These are phyloP conservation scores for Talinum fruticosum DNA, from an alignment of 148 eudicot genomes.

Conservation along the genomic window DNA sequence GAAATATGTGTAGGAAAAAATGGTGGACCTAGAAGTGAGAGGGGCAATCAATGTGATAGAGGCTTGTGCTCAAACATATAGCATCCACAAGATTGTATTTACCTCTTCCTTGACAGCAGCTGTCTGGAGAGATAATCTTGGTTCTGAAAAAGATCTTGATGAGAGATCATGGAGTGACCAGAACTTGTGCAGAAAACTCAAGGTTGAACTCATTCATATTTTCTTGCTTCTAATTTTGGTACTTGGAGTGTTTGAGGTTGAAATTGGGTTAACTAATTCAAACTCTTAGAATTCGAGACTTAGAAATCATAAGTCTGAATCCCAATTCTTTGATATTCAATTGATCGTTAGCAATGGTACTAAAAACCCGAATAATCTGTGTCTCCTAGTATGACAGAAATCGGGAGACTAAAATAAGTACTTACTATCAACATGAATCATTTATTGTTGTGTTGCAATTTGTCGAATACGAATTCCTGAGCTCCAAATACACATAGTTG, in stretches of 20 bases:
- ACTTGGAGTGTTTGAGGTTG: too few relatives aligned
- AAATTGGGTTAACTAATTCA: not conserved
- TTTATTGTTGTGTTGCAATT: too few relatives aligned
- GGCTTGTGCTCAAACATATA: conserved; percentile 36
- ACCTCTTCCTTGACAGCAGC: conserved; percentile 36
- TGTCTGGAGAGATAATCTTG: conserved; percentile 35
- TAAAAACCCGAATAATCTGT: too few relatives aligned
- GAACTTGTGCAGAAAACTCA: conserved; percentile 30
- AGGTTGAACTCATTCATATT: conserved; percentile 12
- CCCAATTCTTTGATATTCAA: too few relatives aligned
- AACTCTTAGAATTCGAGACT: too few relatives aligned
- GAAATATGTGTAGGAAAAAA: conserved; percentile 23
- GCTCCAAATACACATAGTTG: not conserved
- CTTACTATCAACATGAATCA: too few relatives aligned
- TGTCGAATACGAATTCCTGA: not conserved
- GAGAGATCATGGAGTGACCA: conserved; percentile 39
- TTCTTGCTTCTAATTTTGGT: not conserved
- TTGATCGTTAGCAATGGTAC: too few relatives aligned
- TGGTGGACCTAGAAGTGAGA: conserved; percentile 37
- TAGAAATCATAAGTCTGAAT: too few relatives aligned
- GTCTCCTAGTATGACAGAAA: too few relatives aligned
- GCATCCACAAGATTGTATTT: conserved; percentile 33
- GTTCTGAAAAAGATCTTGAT: conserved; percentile 30
- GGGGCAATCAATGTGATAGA: conserved; percentile 40
- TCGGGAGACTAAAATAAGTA: too few relatives aligned